Evolutionary conservation across 495 filamentous ascomycete genomes (phyloP), one percentile per base, ranked within the genome.

Genomic region (Viridothelium virens): DNA sequence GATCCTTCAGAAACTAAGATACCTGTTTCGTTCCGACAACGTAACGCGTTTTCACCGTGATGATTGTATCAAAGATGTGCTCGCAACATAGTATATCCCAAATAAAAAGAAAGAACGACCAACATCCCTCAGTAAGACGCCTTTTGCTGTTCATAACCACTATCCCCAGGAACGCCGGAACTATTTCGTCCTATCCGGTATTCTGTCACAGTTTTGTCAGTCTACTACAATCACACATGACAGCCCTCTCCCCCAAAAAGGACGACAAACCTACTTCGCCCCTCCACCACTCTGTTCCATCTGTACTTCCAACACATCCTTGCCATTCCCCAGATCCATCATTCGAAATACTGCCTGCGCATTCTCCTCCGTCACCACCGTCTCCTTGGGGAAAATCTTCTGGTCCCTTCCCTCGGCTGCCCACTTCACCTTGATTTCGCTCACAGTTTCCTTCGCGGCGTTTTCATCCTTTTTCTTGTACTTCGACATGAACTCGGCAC

Each of bases 301-400:
- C 50, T 71, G 68, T 3, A 75, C 67, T 37, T 74, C 71, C 36
- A 75, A 67, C 4, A 75, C 73, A 65, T 75, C 73, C 41, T 68
- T 66, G 14, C 71, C 72, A 11, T 66, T 63, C 2, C 71, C 72
- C 18, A 68, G 37, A 44, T 71, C 71, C 62, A 75, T 72, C 73
- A 75, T 73, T 16, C 61, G 50, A 39, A 75, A 59, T 31, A 74
- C 73, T 25, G 73, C 62, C 61, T 69, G 68, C 47, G 68, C 67
- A 56, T 75, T 75, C 46, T 74, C 71, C 14, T 72, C 67, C 11
- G 73, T 75, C 46, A 75, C 36, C 1, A 72, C 34, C 36, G 73
- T 74, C 53, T 68, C 63, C 56, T 66, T 65, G 1, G 72, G 72
- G 38, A 69, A 75, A 36, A 74, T 48, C 67, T 73, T 69, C 46